Base-by-base conservation (phyloP, 2,329 filamentous ascomycete species). In the Trichoderma guizhouense region DNA sequence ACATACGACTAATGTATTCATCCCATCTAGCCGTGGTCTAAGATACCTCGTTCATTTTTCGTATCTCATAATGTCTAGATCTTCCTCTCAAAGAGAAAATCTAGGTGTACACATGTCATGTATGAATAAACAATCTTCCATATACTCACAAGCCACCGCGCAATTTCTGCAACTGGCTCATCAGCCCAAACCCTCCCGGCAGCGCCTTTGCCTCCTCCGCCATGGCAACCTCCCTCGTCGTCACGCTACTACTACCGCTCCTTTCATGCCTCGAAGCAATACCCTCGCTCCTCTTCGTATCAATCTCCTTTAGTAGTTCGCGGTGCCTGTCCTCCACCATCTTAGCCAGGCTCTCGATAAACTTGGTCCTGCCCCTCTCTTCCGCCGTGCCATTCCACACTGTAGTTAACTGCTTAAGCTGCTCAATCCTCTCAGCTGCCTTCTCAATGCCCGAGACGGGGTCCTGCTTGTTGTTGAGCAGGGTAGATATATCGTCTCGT, bases 321-420 rank as follows among this genome's bases (percentile, higher is more conserved):
- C 83, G 82, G 74, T 87, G 87, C 71, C 85, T 85, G 74, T 98
- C 95, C 78, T 98, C 94, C 1, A 97, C 93, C 81, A 93, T 87
- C 83, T 90, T 94, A 39, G 90, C 90, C 76, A 99, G 81, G 66
- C 88, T 87, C 74, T 98, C 95, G 21, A 99, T 91, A 79, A 98
- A 94, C 77, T 89, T 92, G 11, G 84, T 83, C 68, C 96, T 86
- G 7, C 94, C 93, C 82, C 93, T 97, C 80, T 98, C 96, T 83
- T 99, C 96, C 0, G 93, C 92, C 3, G 96, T 98, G n/a, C 94
- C 94, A 79, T 92, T 95, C 95, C 96, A 99, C 26, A 99, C 90
- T n/a, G 83, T 83, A 5, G 90, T 89, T 74, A 98, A 82, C 74
- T 90, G 88, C 77, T 94, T 91, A 71, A 98, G 85, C 78, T 93